These are phyloP conservation scores for Sarocladium kiliense DNA, from an alignment of 2,329 filamentous ascomycete species.

Conservation along the genomic window DNA sequence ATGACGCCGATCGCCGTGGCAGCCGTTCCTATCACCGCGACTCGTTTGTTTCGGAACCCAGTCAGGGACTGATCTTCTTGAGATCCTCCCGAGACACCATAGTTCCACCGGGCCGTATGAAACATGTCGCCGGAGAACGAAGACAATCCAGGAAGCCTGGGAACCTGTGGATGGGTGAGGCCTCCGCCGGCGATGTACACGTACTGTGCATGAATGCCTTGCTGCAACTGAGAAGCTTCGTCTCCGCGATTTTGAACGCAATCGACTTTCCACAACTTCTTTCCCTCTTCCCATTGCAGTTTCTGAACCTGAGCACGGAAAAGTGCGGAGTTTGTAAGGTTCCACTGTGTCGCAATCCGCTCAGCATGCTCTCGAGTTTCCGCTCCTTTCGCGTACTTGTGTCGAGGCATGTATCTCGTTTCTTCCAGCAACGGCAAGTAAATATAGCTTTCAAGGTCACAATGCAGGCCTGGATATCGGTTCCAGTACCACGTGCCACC, in stretches of 20 bases:
- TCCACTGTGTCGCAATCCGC: slow-evolving; percentile 35
- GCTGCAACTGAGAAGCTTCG: slow-evolving; percentile 13
- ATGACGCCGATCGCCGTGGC: slow-evolving; percentile 42
- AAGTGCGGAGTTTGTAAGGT: slow-evolving; percentile 27
- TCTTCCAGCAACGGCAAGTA: slow-evolving; percentile 58
- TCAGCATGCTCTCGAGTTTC: slow-evolving; percentile 39
- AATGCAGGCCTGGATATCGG: slow-evolving; percentile 43
- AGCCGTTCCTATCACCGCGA: slow-evolving; percentile 46
- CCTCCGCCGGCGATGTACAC: slow-evolving; percentile 33
- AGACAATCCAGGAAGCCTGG: slow-evolving; percentile 34
- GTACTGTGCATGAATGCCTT: slow-evolving; percentile 20
- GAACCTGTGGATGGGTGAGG: slow-evolving; percentile 34
- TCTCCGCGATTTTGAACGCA: no score
- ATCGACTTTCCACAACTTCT: slow-evolving; percentile 16
- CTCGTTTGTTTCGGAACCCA: slow-evolving; percentile 39
- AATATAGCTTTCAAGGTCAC: slow-evolving; percentile 55
- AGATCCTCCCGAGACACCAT: slow-evolving; percentile 36
- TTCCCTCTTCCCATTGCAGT: slow-evolving; percentile 40
- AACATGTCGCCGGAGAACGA: slow-evolving; percentile 36
- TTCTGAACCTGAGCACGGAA: slow-evolving; percentile 32
- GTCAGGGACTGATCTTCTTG: slow-evolving; percentile 31
- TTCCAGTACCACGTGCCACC: slow-evolving; percentile 51
- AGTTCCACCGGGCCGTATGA: slow-evolving; percentile 44
- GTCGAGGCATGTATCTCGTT: slow-evolving; percentile 51
- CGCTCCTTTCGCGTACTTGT: slow-evolving; percentile 37